phyloP scores from a whole-genome alignment of 2,329 filamentous ascomycete species.

The Colletotrichum truncatum region DNA sequence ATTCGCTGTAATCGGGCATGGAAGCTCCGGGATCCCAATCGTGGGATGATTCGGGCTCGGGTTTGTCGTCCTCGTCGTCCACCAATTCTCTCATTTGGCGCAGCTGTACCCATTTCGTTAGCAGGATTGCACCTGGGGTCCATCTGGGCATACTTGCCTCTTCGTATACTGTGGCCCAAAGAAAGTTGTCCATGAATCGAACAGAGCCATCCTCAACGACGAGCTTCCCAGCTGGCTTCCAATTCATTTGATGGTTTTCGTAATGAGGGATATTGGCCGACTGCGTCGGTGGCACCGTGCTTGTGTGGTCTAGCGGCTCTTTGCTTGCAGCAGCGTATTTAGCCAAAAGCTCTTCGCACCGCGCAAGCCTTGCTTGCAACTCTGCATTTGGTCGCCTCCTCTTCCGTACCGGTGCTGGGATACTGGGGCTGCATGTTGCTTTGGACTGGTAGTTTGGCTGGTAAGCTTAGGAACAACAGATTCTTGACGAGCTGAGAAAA shows the following conservation, averaged over 20 bases:
- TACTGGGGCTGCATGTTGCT: constrained; percentile 63
- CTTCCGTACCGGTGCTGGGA: constrained; percentile 67
- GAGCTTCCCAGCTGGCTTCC: constrained; percentile 59
- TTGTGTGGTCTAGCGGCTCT: background rate
- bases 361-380: constrained; percentile 65
- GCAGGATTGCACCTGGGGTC: background rate
- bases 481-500: background rate
- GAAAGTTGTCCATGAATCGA: constrained; percentile 65
- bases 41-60: background rate
- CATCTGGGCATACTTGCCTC: constrained; percentile 51
- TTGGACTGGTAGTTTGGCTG: constrained; percentile 25
- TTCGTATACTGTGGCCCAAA: constrained; percentile 64
- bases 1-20: constrained; percentile 24
- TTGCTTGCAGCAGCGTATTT: constrained; percentile 55
- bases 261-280: background rate
- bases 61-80: background rate
- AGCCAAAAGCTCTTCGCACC: constrained; percentile 66
- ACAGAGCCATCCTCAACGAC: constrained; percentile 62
- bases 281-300: background rate
- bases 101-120: background rate
- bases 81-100: constrained; percentile 14
- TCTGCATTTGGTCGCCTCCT: constrained; percentile 68
- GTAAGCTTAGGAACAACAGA: background rate
- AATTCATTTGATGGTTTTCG: constrained; percentile 37
- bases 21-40: constrained; percentile 21